phyloP scores from a whole-genome alignment of 352 stramenopile species.

The Phytophthora multivora region DNA sequence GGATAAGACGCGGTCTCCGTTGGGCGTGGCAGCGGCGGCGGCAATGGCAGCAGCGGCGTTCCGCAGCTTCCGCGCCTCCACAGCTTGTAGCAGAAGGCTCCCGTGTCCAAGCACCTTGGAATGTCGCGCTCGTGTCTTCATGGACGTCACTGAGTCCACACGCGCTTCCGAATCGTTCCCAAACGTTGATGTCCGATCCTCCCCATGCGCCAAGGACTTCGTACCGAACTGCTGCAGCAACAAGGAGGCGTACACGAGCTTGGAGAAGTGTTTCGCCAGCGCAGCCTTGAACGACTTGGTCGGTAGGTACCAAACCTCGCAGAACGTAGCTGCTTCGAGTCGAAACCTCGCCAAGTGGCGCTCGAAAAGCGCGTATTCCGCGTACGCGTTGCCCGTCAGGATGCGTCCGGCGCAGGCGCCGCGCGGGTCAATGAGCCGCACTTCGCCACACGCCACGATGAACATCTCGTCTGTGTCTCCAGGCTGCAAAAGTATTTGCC shows the following conservation, averaged over 20 bases:
- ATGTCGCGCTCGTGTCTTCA: conserved; percentile 36
- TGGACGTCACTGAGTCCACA: conserved; percentile 42
- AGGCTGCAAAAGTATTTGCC: conserved; percentile 33
- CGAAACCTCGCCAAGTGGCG: conserved; percentile 35
- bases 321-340: conserved; percentile 49
- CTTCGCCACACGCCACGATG: conserved; percentile 52
- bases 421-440: conserved; percentile 38
- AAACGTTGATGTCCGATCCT: not conserved
- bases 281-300: conserved; percentile 45
- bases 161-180: conserved; percentile 3
- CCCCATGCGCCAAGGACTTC: not conserved
- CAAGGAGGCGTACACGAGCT: conserved; percentile 53
- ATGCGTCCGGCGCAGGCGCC: conserved; percentile 26
- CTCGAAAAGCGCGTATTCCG: conserved; percentile 56
- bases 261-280: conserved; percentile 60
- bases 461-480: conserved; percentile 57
- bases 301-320: conserved; percentile 53
- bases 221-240: conserved; percentile 37
- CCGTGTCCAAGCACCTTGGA: conserved; percentile 40
- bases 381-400: conserved; percentile 42
- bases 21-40: not conserved
- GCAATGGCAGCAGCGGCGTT: conserved; percentile 13
- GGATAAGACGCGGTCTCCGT: conserved; percentile 6
- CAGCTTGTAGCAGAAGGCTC: conserved; percentile 38
- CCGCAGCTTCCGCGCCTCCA: conserved; percentile 24